phyloP scores from a whole-genome alignment of 495 filamentous ascomycete species.

The Penicillium simplicissimum region DNA sequence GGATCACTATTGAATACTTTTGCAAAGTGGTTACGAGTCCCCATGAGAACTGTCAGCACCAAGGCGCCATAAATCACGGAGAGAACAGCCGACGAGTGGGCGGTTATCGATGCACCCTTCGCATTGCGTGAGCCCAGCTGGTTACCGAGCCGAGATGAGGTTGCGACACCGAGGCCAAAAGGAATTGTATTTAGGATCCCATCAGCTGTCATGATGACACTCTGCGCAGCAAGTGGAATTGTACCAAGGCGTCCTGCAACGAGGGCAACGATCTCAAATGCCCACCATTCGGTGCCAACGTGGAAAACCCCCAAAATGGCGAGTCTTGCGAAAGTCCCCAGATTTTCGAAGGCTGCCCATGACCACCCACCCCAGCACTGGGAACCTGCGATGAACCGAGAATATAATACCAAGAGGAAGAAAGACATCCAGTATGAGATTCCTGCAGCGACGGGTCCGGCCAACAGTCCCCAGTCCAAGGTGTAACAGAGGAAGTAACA shows the following conservation, averaged over 20 bases:
- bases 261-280: conserved; percentile 92
- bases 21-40: conserved; percentile 73
- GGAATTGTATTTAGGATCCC: conserved; percentile 92
- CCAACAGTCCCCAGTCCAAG: conserved; percentile 68
- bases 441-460: conserved; percentile 80
- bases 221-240: conserved; percentile 81
- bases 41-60: conserved; percentile 73
- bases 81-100: conserved; percentile 76
- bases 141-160: conserved; percentile 79
- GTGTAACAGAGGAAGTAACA: conserved; percentile 82
- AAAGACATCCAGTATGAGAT: conserved; percentile 90
- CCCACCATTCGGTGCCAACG: conserved; percentile 95
- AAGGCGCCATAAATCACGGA: conserved; percentile 66
- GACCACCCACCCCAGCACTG: conserved; percentile 86
- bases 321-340: conserved; percentile 73
- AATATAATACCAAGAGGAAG: conserved; percentile 71
- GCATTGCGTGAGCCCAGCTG: conserved; percentile 72
- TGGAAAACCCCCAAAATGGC: conserved; percentile 81
- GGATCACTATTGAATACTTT: conserved; percentile 82
- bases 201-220: conserved; percentile 93
- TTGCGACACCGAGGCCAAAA: conserved; percentile 85
- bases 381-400: conserved; percentile 68
- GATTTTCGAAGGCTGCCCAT: conserved; percentile 60
- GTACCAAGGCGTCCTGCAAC: conserved; percentile 83
- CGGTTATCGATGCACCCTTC: conserved; percentile 67